Evolutionary conservation across 2,329 filamentous ascomycete genomes (phyloP).

Genomic region (Penicillium janthinellum): DNA sequence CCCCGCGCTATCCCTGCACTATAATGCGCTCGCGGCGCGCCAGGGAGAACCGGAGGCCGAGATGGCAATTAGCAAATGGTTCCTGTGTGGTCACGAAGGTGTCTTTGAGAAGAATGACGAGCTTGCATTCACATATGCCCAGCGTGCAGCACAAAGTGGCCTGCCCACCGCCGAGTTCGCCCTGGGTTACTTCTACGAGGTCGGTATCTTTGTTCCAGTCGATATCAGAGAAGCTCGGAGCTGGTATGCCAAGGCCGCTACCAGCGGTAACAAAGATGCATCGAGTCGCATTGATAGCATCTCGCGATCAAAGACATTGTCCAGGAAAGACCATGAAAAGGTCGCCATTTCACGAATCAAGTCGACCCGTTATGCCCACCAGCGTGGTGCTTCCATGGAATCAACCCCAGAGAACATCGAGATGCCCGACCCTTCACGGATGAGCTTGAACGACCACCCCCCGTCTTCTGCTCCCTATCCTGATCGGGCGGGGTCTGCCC

Average conservation of each 20-base stretch:
- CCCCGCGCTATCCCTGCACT: conserved; percentile 87
- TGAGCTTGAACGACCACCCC: conserved; percentile 41
- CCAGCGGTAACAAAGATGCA: conserved; percentile 91
- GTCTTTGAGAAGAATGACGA: conserved; percentile 95
- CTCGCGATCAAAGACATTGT: conserved; percentile 77
- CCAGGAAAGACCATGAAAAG: conserved; percentile 89
- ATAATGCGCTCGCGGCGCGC: conserved; percentile 87
- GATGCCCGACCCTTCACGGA: conserved; percentile 52
- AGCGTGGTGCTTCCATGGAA: conserved; percentile 42
- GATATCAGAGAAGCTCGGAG: conserved; percentile 77
- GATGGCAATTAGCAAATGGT: conserved; percentile 97
- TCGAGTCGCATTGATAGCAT: conserved; percentile 79
- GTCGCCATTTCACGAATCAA: conserved; percentile 87
- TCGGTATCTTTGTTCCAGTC: conserved; percentile 87
- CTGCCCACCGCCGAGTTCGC: conserved; percentile 93
- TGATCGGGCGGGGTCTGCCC: conserved; percentile 38
- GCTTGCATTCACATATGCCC: conserved; percentile 85
- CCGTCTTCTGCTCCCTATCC: conserved; percentile 48
- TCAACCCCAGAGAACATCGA: conserved; percentile 47
- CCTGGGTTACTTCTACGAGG: conserved; percentile 95
- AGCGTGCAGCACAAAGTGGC: conserved; percentile 78
- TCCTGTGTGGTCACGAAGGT: conserved; percentile 90
- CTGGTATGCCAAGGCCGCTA: conserved; percentile 90
- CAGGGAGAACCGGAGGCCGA: conserved; percentile 94
- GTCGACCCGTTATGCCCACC: conserved; percentile 67